phyloP scores from a whole-genome alignment of 345 rosid genomes.

The Clarkia xantiana region DNA sequence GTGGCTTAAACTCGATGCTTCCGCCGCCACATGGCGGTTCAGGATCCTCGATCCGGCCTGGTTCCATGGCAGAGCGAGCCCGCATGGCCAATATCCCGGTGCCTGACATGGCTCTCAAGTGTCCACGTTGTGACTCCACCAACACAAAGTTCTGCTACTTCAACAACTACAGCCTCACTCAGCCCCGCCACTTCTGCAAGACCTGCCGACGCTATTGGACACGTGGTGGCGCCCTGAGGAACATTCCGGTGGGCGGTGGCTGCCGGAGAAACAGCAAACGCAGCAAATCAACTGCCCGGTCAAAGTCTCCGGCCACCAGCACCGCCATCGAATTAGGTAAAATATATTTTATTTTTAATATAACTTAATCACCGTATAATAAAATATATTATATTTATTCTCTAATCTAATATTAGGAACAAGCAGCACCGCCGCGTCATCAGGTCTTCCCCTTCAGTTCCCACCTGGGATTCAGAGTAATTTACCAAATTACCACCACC shows the following conservation, averaged over 20 bases:
- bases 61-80: slow-evolving; percentile 91
- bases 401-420: too few species aligned
- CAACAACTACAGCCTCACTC: slow-evolving; percentile 38
- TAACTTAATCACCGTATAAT: too few species aligned
- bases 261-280: slow-evolving; percentile 64
- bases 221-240: slow-evolving; percentile 80
- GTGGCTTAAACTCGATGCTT: slow-evolving; percentile 13
- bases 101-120: slow-evolving; percentile 30
- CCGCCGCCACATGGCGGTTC: slow-evolving; percentile 15
- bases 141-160: slow-evolving; percentile 43
- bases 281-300: slow-evolving; percentile 35
- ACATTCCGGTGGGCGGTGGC: slow-evolving; percentile 86
- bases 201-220: slow-evolving; percentile 63
- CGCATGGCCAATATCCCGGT: slow-evolving; percentile 25
- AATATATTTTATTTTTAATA: too few species aligned
- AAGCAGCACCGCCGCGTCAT: neutral
- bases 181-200: slow-evolving; percentile 47
- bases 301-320: slow-evolving; percentile 27
- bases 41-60: slow-evolving; percentile 11
- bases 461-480: too few species aligned
- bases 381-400: too few species aligned
- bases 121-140: slow-evolving; percentile 35
- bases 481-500: too few species aligned
- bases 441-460: too few species aligned
- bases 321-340: slow-evolving; percentile 13